A percentile compares a stretch with the other conserved stretches of the same genome.
Evolutionary conservation across 345 rosid species (phyloP).

Genomic region (Murraya koenigii): DNA sequence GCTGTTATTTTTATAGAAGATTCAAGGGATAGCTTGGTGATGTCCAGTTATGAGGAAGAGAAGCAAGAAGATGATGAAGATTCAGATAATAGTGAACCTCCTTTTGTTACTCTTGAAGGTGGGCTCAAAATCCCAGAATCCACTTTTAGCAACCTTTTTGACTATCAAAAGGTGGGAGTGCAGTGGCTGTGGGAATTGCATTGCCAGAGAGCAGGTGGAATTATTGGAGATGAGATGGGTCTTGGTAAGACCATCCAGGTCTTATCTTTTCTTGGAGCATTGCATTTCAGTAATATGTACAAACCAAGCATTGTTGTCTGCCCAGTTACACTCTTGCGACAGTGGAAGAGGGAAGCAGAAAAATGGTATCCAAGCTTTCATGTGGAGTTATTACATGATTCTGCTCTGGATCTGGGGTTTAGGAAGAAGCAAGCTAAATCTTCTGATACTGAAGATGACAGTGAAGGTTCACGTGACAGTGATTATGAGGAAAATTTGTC

Average conservation of each 20-base stretch:
- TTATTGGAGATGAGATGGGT: constrained; percentile 99
- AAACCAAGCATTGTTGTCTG: constrained; percentile 91
- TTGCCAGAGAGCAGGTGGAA: constrained; percentile 98
- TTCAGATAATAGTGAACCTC: constrained; percentile 32
- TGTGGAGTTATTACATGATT: constrained; percentile 91
- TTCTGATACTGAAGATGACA: constrained; percentile 62
- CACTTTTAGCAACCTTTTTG: constrained; percentile 76
- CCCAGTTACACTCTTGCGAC: constrained; percentile 90
- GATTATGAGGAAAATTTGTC: constrained; percentile 44
- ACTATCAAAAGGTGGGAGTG: constrained; percentile 95
- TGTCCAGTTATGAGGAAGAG: constrained; percentile 58
- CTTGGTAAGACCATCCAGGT: constrained; percentile 97
- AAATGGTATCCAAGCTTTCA: constrained; percentile 79
- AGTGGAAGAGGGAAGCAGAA: constrained; percentile 94
- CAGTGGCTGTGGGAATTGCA: constrained; percentile 99
- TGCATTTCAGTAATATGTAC: constrained; percentile 92
- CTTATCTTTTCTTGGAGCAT: constrained; percentile 85
- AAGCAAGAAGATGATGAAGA: constrained; percentile 53
- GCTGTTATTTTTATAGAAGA: constrained; percentile 37
- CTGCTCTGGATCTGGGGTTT: constrained; percentile 59
- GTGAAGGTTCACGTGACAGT: constrained; percentile 66
- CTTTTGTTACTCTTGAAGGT: constrained; percentile 70
- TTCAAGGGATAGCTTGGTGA: constrained; percentile 33
- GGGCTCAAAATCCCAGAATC: constrained; percentile 77
- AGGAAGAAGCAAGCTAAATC: constrained; percentile 45